Evolutionary conservation across 306 rosid genomes (phyloP), one percentile per base, ranked within the genome.

Genomic region (Gleditsia sinensis): DNA sequence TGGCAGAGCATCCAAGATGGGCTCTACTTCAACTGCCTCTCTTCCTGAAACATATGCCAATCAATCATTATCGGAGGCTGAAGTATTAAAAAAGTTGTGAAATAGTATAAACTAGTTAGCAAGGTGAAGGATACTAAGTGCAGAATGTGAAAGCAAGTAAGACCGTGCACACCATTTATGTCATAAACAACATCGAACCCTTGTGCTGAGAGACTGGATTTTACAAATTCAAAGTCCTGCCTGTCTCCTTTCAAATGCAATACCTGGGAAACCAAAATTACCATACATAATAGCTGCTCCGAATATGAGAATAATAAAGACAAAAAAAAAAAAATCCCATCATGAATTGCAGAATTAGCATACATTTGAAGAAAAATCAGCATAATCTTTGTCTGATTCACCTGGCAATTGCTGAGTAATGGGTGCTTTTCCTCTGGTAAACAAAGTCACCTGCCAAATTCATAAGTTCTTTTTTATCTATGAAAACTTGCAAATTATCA

Each of bases 201-300:
- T 76, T 87, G 57, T 36, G 90, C 93, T 9, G 99, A 89, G 72
- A 94, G 97, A 75, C 95, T 91, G 48, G 96, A 88, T 83, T 85
- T 94, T 14, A 91, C 99, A 77, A 88, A 91, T 1, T 91, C 97
- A 43, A 76, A 88, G 85, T 94, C 99, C 74, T 83, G 67, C 75
- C 99, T 91, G 82, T 94, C 97, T 67, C 99, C 97, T 85, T 94
- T 94, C 89, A 94, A 82, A 76, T 94, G 99, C 89, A 84, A 75
- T 60, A 94, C 80, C 99, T 94, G 83, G 25, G 53, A 82, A 54
- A 70, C 40, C 20, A 69, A 28, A 77, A 10, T 42, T 21, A 43
- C 25, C 7, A 66, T n/a, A 46, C 27, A 67, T 4, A 64, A 27
- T 78, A 48, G 68, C 59, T 34, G 67, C 7, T 73, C 43, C 5